Base-by-base conservation (phyloP, 192 early-diverging fungal genomes). In the Bifiguratus adelaidae region DNA sequence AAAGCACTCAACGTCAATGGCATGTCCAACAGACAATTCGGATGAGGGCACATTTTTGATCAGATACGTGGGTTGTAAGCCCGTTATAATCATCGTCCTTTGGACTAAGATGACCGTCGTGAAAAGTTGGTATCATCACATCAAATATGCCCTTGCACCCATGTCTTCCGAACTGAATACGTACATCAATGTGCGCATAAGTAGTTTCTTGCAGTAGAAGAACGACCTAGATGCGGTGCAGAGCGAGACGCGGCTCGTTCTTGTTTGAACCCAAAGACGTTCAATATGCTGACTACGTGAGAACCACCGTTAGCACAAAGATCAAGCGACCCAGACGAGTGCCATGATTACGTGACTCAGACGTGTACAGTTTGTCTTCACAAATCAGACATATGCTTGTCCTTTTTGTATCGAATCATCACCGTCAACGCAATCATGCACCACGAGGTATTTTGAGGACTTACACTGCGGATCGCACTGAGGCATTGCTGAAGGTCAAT, bases 371-470 rank as follows among this genome's bases (percentile, higher is more conserved):
- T 30, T 52, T 16, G 46, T 62, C 60, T 55, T 51, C 63, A 61
- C 44, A 51, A 44, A 53, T 74, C 69, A 71, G 72, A 74, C 70
- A 74, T 74, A 74, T 74, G 72, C 72, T 74, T 74, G 72, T 74
- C 72, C 58, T 58, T 42, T 56, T 55, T 67, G 71, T 67, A 48
- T 56, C 56, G 40, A 53, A 52, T 71, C 62, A 71, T 74, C 72
- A 60, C 56, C 45, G 55, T 51, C 58, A 63, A 26, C 4, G 50
- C 8, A 46, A 56, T 23, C 22, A 34, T 16, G 15, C 4, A 59
- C 48, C 24, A 56, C 30, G 22, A 2, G 7, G 24, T 25, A 8
- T 18, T 30, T 27, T 55, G n/a, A n/a, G n/a, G n/a, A n/a, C n/a
- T n/a, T n/a, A n/a, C n/a, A n/a, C n/a, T n/a, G n/a, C n/a, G n/a